Evolutionary conservation across 225 moss, liverwort and hornwort genomes (phyloP), one percentile per base, ranked within the genome.

Genomic region (Neckera pumila): DNA sequence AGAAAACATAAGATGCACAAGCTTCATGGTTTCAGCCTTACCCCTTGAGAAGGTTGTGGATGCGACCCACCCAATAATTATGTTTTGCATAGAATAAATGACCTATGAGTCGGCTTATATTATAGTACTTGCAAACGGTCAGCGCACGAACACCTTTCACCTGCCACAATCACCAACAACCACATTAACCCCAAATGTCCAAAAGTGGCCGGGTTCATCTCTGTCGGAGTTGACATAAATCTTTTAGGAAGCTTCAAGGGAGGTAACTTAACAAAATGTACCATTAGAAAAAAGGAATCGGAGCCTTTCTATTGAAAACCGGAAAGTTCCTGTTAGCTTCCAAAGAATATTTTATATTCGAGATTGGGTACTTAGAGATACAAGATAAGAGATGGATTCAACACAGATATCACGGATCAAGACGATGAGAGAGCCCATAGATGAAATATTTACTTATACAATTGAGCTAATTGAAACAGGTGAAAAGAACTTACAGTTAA

Each of bases 51-150:
- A 93, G 76, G 74, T 69, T 56, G 81, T 96, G 95, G 21, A 96
- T 43, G 38, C 89, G 72, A 43, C 84, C 91, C 90, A 96, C 95
- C 92, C 95, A 92, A 81, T 89, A 92, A n/a, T 86, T 83, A 74
- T 96, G 96, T 38, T 92, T 94, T 21, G 96, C 88, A 62, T 95
- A 95, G 65, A 96, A 92, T 38, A 93, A 72, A 10, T 95, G 94
- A 28, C 92, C 94, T 12, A 96, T 40, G 40, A 95, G 92, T 54
- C 95, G 91, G 83, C 95, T 96, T 21, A 96, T 94, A 67, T 96
- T 96, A 63, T 96, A 96, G 87, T 96, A 93, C 82, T 96, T 91
- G 64, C 92, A 93, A 56, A 94, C 95, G 38, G 95, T 95, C 13
- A 96, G 91, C 14, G 96, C 95, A 84, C 95, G 94, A 28, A 96